Base-by-base conservation (phyloP, 2,329 filamentous ascomycete genomes). In the Cladosporium sp. region DNA sequence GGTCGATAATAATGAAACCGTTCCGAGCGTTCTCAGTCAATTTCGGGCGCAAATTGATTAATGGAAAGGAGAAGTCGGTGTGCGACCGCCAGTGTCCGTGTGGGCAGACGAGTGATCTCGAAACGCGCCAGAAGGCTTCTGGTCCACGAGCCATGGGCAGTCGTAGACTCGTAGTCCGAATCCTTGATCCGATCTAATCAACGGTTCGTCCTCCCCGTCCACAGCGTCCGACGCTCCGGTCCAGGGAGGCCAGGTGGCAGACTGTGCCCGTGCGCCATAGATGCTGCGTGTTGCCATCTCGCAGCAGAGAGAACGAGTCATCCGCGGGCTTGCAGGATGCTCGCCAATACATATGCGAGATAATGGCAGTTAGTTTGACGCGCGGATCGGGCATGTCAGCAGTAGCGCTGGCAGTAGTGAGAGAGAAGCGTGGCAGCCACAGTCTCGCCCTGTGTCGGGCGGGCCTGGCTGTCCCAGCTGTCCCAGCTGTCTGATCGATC, bases 331-430 rank as follows among this genome's bases (percentile, higher is more conserved):
- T n/a, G 47, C 34, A 37, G 47, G 47, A 37, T 34, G 47, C 17
- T 22, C n/a, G 28, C 28, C 28, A 32, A 32, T 32, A 32, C 8
- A 32, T 32, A 32, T 32, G 28, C 28, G 28, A 32, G 4, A 10
- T 32, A n/a, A n/a, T n/a, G n/a, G n/a, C n/a, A n/a, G 8, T 32
- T 32, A 32, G 28, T 10, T 12, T 19, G 22, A 32, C 20, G 34
- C 47, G 17, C 35, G 35, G 49, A 52, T 55, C 52, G 52, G 52
- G 52, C 52, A 55, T 45, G 40, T 55, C 40, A 55, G 52, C 52
- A 55, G 52, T 55, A 55, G 52, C 20, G 52, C 40, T 32, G 19
- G 39, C 25, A 34, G 50, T 12, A 19, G 15, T 17, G 19, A 15
- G 24, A 5, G 17, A n/a, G 28, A 25, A 39, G 32, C 52, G 35